phyloP scores from a whole-genome alignment of 257 asterid species.

The Solanum boliviense region DNA sequence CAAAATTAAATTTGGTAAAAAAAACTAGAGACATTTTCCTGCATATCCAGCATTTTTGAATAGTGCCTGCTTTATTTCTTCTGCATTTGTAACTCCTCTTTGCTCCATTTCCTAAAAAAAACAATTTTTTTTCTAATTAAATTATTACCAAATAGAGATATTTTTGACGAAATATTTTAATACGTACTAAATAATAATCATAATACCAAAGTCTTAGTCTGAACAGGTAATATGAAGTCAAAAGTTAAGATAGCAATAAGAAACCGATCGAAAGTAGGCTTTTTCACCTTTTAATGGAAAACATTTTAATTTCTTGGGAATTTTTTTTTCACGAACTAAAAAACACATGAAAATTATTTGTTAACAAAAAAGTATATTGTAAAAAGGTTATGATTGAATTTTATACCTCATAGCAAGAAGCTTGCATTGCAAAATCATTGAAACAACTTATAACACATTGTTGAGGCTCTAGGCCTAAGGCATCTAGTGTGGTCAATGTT shows the following conservation, averaged over 20 bases:
- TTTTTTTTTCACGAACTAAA: neutral
- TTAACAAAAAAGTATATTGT: neutral
- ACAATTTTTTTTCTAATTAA: neutral
- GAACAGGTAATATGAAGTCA: neutral
- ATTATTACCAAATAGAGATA: neutral
- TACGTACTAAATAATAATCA: neutral
- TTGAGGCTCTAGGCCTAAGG: constrained; percentile 52
- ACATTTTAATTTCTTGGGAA: neutral
- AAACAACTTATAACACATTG: constrained; percentile 74
- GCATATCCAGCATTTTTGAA: constrained; percentile 46
- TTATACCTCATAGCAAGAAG: constrained; percentile 46
- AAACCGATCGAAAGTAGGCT: neutral
- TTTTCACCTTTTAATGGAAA: too few species aligned
- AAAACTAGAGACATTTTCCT: constrained; percentile 25
- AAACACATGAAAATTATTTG: neutral
- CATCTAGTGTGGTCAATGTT: constrained; percentile 55
- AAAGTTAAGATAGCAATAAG: too few species aligned
- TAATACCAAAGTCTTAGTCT: neutral
- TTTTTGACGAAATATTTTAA: fast-evolving
- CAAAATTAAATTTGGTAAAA: neutral
- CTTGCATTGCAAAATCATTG: constrained; percentile 54
- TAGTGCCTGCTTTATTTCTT: constrained; percentile 39
- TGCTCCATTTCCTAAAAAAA: constrained; percentile 31
- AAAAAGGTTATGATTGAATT: neutral
- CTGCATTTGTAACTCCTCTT: constrained; percentile 19